A percentile compares a stretch with the other conserved stretches of the same genome.
Evolutionary conservation across 371 early-diverging fungal species (phyloP).

Genomic region (Apophysomyces ossiformis): DNA sequence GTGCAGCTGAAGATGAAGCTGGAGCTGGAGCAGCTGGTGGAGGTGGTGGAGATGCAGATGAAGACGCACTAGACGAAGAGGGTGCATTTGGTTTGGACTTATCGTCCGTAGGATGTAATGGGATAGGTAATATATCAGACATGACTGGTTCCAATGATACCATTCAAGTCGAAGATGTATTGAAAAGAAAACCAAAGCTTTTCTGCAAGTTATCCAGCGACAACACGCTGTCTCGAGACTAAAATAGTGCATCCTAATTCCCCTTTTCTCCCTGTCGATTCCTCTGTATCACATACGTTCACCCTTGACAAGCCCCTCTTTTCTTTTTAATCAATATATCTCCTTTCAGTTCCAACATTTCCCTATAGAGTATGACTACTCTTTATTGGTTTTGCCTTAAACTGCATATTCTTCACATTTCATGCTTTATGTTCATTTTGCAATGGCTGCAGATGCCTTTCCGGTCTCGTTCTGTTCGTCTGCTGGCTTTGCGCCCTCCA

Average conservation of each 20-base stretch:
- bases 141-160: background rate
- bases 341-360: constrained; percentile 8
- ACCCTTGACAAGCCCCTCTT: constrained; percentile 3
- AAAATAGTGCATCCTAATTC: background rate
- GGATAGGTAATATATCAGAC: constrained; percentile 1
- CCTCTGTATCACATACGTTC: constrained; percentile 3
- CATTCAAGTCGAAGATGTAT: constrained; percentile 13
- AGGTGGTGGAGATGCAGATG: constrained; percentile 1
- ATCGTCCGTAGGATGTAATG: background rate
- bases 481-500: background rate
- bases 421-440: background rate
- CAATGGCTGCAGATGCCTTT: background rate
- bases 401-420: too few species aligned
- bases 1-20: background rate
- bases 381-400: background rate
- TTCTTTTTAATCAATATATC: background rate
- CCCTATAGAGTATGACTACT: background rate
- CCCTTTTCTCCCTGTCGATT: background rate
- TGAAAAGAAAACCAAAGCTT: background rate
- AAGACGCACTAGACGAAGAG: background rate
- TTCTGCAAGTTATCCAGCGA: constrained; percentile 5
- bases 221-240: constrained; percentile 1
- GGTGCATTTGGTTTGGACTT: background rate
- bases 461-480: background rate
- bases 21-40: background rate